Evolutionary conservation across 2,329 filamentous ascomycete genomes (phyloP), one percentile per base, ranked within the genome.

Genomic region (Cadophora malorum): DNA sequence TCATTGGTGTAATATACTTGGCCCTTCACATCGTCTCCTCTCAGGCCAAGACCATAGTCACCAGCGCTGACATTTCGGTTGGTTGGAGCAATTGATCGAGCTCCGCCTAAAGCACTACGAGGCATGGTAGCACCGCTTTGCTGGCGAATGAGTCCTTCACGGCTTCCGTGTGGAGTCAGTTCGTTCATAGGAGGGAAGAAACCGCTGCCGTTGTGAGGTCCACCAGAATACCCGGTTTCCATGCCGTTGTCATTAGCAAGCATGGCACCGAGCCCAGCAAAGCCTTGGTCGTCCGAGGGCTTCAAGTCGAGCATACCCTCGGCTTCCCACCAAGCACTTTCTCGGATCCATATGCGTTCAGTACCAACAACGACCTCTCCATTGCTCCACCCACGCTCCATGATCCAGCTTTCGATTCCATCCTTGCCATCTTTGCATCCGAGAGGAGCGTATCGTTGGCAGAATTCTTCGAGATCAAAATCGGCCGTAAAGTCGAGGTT

Each of bases 301-400:
- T 96, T 95, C 74, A 96, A 84, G 76, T 99, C 96, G 33, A 98
- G 89, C 91, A 97, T 97, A 69, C 88, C 92, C 81, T 99, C 96
- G 5, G 94, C 95, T 80, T 98, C 95, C 95, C 95, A 98, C 95
- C 96, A 99, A 1, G 94, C 92, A 67, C 83, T 86, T 80, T 99
- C 96, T 61, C 95, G 88, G 83, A 98, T 94, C 96, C 96, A 99
- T 52, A 99, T 89, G 38, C 96, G 91, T 79, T 98, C 94, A 67
- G 89, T 90, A 65, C 96, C 96, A 38, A 98, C 84, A 5, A 97
- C 89, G 1, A 98, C 94, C 80, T 98, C 96, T 49, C 96, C 96
- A 74, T 99, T 99, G 81, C 93, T 97, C 96, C 96, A 99, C 1
- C 96, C 96, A 67, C 96, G 90, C 80, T 98, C 94, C 61, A 98